phyloP scores from a whole-genome alignment of 23 red algal genomes.

The Agarophyton chilense region DNA sequence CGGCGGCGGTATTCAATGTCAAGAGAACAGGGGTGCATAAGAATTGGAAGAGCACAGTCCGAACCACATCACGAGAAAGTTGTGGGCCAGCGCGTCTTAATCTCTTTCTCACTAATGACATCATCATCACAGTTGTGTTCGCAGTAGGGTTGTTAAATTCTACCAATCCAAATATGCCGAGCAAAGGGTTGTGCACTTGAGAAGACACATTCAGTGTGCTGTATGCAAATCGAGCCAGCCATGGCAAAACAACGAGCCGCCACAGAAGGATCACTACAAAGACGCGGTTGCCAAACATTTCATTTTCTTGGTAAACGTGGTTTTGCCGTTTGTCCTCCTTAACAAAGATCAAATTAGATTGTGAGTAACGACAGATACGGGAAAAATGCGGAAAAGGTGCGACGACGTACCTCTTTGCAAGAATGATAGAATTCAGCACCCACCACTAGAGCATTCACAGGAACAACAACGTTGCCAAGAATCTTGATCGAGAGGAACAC shows the following conservation, averaged over 20 bases:
- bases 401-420: background rate
- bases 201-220: background rate
- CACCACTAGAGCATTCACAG: conserved; percentile 28
- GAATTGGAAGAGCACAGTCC: conserved; percentile 26
- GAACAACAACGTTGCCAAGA: conserved; percentile 45
- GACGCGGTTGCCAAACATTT: conserved; percentile 20
- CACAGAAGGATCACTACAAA: conserved; percentile 2
- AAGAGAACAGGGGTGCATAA: conserved; percentile 33
- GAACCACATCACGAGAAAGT: conserved; percentile 11
- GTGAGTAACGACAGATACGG: background rate
- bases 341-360: background rate
- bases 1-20: conserved; percentile 41
- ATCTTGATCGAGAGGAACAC: conserved; percentile 43
- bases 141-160: conserved; percentile 49
- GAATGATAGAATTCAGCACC: conserved; percentile 37
- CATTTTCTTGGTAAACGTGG: background rate
- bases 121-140: conserved; percentile 55
- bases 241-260: conserved; percentile 21
- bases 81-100: conserved; percentile 9
- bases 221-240: conserved; percentile 1
- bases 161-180: conserved; percentile 35
- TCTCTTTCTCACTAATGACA: conserved; percentile 4
- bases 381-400: background rate
- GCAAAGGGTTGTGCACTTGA: background rate
- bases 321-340: background rate